These are phyloP conservation scores for Bidens hawaiensis DNA, from an alignment of 140 eudicot species.

Conservation along the genomic window DNA sequence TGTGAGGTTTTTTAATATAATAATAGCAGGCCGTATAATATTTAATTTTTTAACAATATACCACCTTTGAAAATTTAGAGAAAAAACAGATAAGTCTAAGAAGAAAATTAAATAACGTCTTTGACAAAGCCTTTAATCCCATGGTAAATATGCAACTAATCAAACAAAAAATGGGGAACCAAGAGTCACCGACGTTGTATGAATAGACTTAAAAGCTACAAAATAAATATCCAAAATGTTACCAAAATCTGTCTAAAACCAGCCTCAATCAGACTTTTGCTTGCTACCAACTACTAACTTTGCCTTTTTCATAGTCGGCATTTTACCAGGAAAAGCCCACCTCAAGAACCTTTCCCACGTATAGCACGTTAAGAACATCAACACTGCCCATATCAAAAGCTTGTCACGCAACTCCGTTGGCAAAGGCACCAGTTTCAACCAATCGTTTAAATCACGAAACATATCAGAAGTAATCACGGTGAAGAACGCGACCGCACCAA, in stretches of 20 bases:
- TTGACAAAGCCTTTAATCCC: conserved; percentile 13
- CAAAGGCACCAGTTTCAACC: conserved; percentile 77
- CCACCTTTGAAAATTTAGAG: no score
- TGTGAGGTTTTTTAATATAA: no score
- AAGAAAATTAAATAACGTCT: no score
- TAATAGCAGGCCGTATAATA: no score
- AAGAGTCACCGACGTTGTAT: conserved; percentile 15
- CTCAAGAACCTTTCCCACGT: conserved; percentile 79
- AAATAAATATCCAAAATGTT: conserved; percentile 7
- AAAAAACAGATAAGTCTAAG: background rate
- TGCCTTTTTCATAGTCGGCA: conserved; percentile 64
- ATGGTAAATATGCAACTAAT: conserved; percentile 17
- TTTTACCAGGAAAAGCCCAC: conserved; percentile 93
- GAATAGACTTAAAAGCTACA: conserved; percentile 10
- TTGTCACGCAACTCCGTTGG: conserved; percentile 66
- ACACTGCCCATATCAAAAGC: conserved; percentile 63
- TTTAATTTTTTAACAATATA: no score
- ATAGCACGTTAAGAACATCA: conserved; percentile 74
- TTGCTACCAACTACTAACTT: conserved; percentile 32
- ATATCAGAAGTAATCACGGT: conserved; percentile 67
- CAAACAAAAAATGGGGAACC: conserved; percentile 16
- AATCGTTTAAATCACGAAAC: conserved; percentile 74
- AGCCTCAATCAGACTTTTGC: conserved; percentile 39
- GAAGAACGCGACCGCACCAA: conserved; percentile 71
- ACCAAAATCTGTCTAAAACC: conserved; percentile 1